These are phyloP conservation scores for Phytophthora rubi DNA, from an alignment of 352 stramenopile genomes.

Conservation along the genomic window DNA sequence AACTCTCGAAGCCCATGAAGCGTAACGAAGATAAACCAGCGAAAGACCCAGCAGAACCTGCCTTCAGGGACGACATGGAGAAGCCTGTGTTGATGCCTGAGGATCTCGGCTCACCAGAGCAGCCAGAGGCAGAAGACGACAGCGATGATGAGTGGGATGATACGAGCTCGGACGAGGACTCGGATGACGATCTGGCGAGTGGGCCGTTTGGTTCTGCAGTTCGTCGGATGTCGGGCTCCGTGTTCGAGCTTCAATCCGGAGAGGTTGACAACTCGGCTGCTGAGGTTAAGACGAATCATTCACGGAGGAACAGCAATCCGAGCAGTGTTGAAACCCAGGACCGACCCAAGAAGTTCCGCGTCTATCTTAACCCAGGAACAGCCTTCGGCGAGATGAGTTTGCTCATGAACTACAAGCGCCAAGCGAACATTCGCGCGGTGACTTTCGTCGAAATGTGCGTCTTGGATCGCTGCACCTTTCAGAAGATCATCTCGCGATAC, in stretches of 20 bases:
- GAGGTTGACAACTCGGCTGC: background rate
- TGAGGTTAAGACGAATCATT: background rate
- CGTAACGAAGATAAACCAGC: background rate
- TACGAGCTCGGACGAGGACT: background rate
- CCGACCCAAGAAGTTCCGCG: background rate
- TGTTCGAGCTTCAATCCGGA: background rate
- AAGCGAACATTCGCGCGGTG: constrained; percentile 23
- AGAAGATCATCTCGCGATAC: constrained; percentile 14
- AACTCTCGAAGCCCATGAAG: background rate
- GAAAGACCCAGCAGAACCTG: background rate
- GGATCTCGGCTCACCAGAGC: background rate
- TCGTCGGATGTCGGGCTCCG: background rate
- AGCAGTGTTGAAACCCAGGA: background rate
- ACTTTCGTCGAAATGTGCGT: constrained; percentile 37
- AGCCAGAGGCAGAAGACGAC: background rate
- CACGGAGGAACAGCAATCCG: background rate
- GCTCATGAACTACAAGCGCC: constrained; percentile 38
- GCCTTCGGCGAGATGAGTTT: constrained; percentile 45
- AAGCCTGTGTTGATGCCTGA: background rate
- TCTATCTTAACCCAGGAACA: background rate
- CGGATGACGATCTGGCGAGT: background rate
- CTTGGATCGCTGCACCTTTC: constrained; percentile 8
- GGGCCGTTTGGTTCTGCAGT: background rate
- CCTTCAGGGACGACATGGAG: background rate
- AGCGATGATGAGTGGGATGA: background rate